Conservation (phyloP, 176 grass and related monocot species). For the Lolium rigidum region DNA sequence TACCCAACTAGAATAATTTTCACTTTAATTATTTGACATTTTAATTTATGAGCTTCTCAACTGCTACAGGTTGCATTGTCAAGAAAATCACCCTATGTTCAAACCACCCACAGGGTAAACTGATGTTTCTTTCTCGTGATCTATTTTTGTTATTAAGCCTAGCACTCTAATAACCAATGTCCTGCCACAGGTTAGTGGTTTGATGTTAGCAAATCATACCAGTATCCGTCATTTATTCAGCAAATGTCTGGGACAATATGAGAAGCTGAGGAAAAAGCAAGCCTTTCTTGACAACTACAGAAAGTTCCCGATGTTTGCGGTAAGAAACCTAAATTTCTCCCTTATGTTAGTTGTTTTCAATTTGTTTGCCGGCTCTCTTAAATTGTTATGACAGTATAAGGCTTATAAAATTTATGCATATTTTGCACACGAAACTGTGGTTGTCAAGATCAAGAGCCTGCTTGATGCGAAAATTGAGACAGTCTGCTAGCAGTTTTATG, state of each 20-base stretch:
- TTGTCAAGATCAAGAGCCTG: not conserved
- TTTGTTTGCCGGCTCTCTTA: not conserved
- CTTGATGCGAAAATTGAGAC: not conserved
- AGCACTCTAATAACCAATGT: conserved; percentile 19
- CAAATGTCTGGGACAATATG: conserved; percentile 89
- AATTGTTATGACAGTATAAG: conserved; percentile 19
- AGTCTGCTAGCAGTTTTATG: not conserved
- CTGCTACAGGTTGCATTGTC: conserved; percentile 83
- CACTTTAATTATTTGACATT: not conserved
- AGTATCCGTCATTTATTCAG: conserved; percentile 93
- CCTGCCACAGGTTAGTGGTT: conserved; percentile 76
- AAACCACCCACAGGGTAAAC: conserved; percentile 96
- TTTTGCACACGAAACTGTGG: not conserved
- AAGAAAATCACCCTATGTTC: conserved; percentile 99
- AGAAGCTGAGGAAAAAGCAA: conserved; percentile 95
- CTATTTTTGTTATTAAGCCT: not conserved
- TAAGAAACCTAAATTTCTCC: conserved; percentile 37
- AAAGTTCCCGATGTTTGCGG: conserved; percentile 95
- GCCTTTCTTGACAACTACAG: conserved; percentile 98
- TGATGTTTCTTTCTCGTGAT: not conserved
- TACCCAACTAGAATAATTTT: not conserved
- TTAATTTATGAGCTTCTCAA: conserved; percentile 33
- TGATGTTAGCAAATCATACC: conserved; percentile 98
- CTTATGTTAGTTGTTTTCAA: conserved; percentile 2
- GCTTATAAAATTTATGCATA: conserved; percentile 7